Conservation (phyloP, 2,329 filamentous ascomycete genomes). For the Aspergillus sp. region DNA sequence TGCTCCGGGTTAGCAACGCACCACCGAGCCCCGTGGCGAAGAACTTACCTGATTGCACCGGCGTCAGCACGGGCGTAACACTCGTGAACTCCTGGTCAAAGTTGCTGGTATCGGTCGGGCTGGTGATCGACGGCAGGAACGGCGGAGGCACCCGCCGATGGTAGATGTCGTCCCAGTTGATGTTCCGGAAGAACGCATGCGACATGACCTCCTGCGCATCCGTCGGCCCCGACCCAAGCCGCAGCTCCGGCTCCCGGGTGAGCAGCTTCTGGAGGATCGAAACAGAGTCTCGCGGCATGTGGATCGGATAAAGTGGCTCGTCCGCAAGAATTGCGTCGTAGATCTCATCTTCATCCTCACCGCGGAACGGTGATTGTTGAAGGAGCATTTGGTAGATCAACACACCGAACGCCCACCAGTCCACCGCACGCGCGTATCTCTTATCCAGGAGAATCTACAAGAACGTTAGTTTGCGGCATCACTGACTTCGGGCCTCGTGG, state of each 20-base stretch:
- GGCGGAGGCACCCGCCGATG: slow-evolving; percentile 85
- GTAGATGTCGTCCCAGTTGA: slow-evolving; percentile 98
- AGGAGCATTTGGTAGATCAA: slow-evolving; percentile 99
- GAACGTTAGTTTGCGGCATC: slow-evolving; percentile 12
- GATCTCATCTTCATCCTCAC: slow-evolving; percentile 98
- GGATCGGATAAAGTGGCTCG: slow-evolving; percentile 93
- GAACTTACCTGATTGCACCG: slow-evolving; percentile 83
- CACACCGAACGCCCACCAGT: slow-evolving; percentile 99
- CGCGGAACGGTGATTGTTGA: slow-evolving; percentile 96
- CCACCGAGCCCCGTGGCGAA: not conserved
- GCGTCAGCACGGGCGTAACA: slow-evolving; percentile 92
- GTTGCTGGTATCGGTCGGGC: slow-evolving; percentile 95
- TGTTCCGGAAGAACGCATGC: slow-evolving; percentile 93
- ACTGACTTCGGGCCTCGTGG: not conserved
- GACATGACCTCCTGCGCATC: slow-evolving; percentile 99
- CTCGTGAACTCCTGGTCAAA: slow-evolving; percentile 98
- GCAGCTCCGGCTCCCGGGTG: slow-evolving; percentile 85
- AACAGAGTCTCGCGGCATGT: slow-evolving; percentile 96
- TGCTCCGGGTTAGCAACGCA: slow-evolving; percentile 10
- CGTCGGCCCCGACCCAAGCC: slow-evolving; percentile 86
- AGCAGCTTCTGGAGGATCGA: slow-evolving; percentile 96
- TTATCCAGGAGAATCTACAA: slow-evolving; percentile 85
- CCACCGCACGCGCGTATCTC: slow-evolving; percentile 93
- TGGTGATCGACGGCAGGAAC: slow-evolving; percentile 83
- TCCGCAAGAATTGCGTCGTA: slow-evolving; percentile 97